phyloP scores from a whole-genome alignment of 495 filamentous ascomycete genomes.

The Aspergillus conjunctus region DNA sequence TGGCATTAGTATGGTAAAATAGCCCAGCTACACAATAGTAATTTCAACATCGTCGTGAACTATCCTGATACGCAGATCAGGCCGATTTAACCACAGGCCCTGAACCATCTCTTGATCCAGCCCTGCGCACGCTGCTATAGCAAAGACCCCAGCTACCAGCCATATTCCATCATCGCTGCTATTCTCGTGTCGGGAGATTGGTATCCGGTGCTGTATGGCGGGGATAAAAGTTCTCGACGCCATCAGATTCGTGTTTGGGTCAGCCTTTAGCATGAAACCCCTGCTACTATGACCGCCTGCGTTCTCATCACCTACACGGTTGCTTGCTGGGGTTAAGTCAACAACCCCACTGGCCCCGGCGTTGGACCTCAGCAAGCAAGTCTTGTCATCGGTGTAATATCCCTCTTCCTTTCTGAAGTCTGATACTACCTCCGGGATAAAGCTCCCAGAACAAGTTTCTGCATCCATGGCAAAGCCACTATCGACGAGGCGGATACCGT shows the following conservation, averaged over 20 bases:
- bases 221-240: slow-evolving; percentile 18
- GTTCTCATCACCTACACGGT: background rate
- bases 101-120: background rate
- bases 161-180: background rate
- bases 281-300: background rate
- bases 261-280: slow-evolving; percentile 14
- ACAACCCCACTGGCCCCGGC: slow-evolving; percentile 18
- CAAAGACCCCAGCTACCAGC: slow-evolving; percentile 18
- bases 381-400: background rate
- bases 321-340: background rate
- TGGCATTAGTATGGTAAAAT: too few species aligned
- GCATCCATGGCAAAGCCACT: slow-evolving; percentile 24
- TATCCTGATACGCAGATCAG: background rate
- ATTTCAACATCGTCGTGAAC: background rate
- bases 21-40: background rate
- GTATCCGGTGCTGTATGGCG: slow-evolving; percentile 1
- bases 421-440: background rate
- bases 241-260: slow-evolving; percentile 26
- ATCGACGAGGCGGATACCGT: slow-evolving; percentile 15
- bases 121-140: slow-evolving; percentile 7
- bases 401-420: background rate
- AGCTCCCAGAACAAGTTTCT: slow-evolving; percentile 5
- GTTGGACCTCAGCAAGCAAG: slow-evolving; percentile 13
- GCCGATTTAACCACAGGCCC: slow-evolving; percentile 14
- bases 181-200: background rate